A percentile compares a stretch with the other conserved stretches of the same genome.
These are phyloP conservation scores for Penicillium robsamsonii DNA, from an alignment of 495 filamentous ascomycete species.

Conservation along the genomic window DNA sequence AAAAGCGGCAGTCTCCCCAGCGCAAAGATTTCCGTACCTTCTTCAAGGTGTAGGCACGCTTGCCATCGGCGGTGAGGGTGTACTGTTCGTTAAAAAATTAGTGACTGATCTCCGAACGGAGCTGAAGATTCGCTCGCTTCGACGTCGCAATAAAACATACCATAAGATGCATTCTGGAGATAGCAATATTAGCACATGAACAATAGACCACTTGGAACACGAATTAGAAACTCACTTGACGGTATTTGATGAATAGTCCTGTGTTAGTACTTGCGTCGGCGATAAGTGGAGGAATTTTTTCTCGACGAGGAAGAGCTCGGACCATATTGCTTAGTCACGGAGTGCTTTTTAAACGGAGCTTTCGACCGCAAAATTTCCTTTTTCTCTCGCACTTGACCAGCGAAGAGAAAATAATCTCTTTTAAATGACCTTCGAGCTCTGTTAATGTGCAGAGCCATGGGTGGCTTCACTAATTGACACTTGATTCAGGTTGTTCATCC, in stretches of 20 bases:
- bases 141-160: conserved; percentile 25
- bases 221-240: conserved; percentile 32
- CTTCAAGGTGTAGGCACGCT: conserved; percentile 76
- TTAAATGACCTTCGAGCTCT: neutral
- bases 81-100: conserved; percentile 49
- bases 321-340: conserved; percentile 36
- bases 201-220: neutral
- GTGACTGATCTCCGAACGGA: conserved; percentile 6
- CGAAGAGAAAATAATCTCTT: conserved; percentile 7
- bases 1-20: neutral
- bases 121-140: conserved; percentile 4
- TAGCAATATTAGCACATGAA: conserved; percentile 19
- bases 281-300: conserved; percentile 36
- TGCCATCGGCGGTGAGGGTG: conserved; percentile 72
- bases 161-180: conserved; percentile 55
- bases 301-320: conserved; percentile 23
- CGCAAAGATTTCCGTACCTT: conserved; percentile 25
- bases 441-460: conserved; percentile 9
- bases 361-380: conserved; percentile 25
- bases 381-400: conserved; percentile 16
- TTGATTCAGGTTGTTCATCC: neutral
- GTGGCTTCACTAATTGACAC: conserved; percentile 1
- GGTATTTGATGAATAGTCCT: conserved; percentile 18
- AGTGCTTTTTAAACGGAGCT: conserved; percentile 26
- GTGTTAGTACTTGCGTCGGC: conserved; percentile 9